Percentiles rank a stretch among this genome's conserved stretches.
phyloP scores from a whole-genome alignment of 345 rosid genomes.

The Rhizophora mangle region DNA sequence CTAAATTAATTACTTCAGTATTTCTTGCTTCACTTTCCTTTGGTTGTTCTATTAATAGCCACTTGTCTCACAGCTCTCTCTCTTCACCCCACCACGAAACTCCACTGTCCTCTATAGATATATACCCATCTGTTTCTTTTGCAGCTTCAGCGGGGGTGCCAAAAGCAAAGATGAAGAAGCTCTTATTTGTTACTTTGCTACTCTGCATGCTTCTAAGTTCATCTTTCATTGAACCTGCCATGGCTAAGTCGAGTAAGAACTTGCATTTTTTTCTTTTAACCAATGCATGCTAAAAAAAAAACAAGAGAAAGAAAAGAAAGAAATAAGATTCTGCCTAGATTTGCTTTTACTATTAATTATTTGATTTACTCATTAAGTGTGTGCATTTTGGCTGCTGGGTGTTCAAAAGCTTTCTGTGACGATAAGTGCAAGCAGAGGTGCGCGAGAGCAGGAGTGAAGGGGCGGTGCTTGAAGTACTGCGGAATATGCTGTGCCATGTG shows the following conservation, averaged over 20 bases:
- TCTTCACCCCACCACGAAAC: background rate
- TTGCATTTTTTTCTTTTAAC: no score
- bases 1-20: background rate
- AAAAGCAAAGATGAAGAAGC: slow-evolving; percentile 40
- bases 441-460: slow-evolving; percentile 56
- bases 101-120: background rate
- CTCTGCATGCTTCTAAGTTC: slow-evolving; percentile 49
- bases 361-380: background rate
- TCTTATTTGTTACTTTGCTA: slow-evolving; percentile 30
- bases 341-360: background rate
- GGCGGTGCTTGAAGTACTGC: slow-evolving; percentile 72
- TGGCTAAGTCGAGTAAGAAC: slow-evolving; percentile 24
- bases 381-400: background rate
- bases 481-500: slow-evolving; percentile 76
- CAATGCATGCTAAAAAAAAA: no score
- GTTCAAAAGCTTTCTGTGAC: slow-evolving; percentile 1
- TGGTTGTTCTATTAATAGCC: background rate
- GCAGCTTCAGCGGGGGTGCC: background rate
- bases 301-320: no score
- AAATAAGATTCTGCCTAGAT: no score
- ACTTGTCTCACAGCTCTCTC: background rate
- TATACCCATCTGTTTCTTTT: background rate
- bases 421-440: slow-evolving; percentile 60
- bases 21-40: no score
- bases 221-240: slow-evolving; percentile 38